Base-by-base conservation (phyloP, 2,329 filamentous ascomycete species). In the Colletotrichum falcatum region DNA sequence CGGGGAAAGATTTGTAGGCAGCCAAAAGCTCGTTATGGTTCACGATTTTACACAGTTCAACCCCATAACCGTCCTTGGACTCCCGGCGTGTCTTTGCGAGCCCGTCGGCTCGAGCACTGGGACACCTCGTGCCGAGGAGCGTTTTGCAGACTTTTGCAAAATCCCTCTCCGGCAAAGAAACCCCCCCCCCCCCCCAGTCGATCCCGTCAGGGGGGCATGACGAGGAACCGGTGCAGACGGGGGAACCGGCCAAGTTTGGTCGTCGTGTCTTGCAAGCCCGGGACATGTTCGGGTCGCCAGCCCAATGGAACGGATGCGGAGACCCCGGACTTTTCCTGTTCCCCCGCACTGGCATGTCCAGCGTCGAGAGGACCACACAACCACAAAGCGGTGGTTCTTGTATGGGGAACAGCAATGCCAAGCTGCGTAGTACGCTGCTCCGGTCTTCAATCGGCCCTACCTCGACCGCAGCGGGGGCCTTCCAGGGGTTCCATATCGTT, bases 371-470 rank as follows among this genome's bases (percentile, higher is more conserved):
- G n/a, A n/a, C n/a, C n/a, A n/a, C n/a, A n/a, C n/a, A n/a, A 26
- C 35, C 48, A 23, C 12, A 4, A 18, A 33, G 5, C 44, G 30
- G 51, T 33, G 28, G n/a, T n/a, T n/a, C 18, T 33, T 44, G 39
- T n/a, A 23, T 37, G 33, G 18, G 18, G 49, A 46, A n/a, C 18
- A 37, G 4, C 18, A 2, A 28, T 56, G 12, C 49, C 14, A 35
- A 30, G 42, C 18, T 23, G 16, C 46, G 18, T 14, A n/a, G n/a
- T n/a, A n/a, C n/a, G n/a, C n/a, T 7, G 44, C 16, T 37, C n/a
- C 35, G 42, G 49, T 18, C 48, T 26, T 33, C 20, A 67, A 51
- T 70, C 67, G 67, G 67, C 64, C 67, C 67, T 70, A 62, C 58
- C 64, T 33, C 35, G 8, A 39, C 11, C 23, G 14, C n/a, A 26